A percentile compares a stretch with the other conserved stretches of the same genome.
phyloP scores from a whole-genome alignment of 2,329 filamentous ascomycete genomes.

The Phyllachora maydis region DNA sequence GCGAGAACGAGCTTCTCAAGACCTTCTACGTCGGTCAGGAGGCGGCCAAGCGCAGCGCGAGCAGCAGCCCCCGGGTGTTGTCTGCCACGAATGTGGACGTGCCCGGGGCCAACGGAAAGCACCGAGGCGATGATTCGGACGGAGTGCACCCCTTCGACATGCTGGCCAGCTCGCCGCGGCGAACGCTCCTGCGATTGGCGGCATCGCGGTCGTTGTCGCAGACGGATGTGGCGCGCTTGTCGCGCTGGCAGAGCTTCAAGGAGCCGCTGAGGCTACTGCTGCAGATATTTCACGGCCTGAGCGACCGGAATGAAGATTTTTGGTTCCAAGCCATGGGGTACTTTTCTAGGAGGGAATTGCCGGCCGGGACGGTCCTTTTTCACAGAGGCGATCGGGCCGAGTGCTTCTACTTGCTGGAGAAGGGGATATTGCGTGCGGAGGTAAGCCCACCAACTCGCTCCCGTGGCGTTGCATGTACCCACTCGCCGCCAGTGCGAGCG shows the following conservation, averaged over 20 bases:
- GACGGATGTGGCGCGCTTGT: conserved; percentile 33
- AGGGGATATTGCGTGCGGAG: conserved; percentile 76
- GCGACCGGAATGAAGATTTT: conserved; percentile 76
- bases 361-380: conserved; percentile 56
- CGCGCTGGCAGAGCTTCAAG: conserved; percentile 68
- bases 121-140: too few relatives aligned
- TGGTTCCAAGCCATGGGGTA: conserved; percentile 69
- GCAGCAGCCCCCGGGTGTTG: too few relatives aligned
- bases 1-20: conserved; percentile 83
- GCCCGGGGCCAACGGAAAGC: too few relatives aligned
- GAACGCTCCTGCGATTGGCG: conserved; percentile 55
- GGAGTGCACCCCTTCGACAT: conserved; percentile 15
- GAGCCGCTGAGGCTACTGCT: conserved; percentile 83
- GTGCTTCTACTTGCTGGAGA: conserved; percentile 80
- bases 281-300: conserved; percentile 85
- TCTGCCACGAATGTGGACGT: too few relatives aligned
- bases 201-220: conserved; percentile 57
- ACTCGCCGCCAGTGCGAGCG: too few relatives aligned
- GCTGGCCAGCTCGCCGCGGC: conserved; percentile 60
- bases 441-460: too few relatives aligned
- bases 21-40: conserved; percentile 56
- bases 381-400: conserved; percentile 53
- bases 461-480: too few relatives aligned
- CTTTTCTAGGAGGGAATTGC: conserved; percentile 49
- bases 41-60: conserved; percentile 24